Base-by-base conservation (phyloP, 176 grass and related monocot genomes). In the Echinochloa phyllopogon region DNA sequence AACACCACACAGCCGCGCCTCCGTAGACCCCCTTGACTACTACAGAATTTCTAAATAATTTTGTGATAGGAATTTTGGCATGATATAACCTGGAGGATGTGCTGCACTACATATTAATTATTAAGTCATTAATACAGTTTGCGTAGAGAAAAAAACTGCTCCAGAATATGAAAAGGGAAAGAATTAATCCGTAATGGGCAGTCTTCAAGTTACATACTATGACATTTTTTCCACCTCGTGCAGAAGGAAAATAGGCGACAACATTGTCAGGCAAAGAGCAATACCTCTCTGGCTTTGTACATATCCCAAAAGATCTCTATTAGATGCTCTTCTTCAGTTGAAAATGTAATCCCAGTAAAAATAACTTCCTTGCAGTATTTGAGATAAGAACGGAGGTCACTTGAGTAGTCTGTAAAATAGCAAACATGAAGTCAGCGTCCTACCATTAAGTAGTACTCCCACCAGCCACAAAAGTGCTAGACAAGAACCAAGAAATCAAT, bases 281-380 rank as follows among this genome's bases (percentile, higher is more conserved):
- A 59, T 89, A 98, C 95, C 91, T 93, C 91, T 82, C 80, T 85
- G 51, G 87, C 76, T 82, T 84, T 89, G 76, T 93, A 95, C 47
- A 84, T 79, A 77, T 93, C 87, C 59, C 75, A 76, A 37, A 93
- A 91, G 25, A 86, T 98, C 2, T 93, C 89, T 78, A 91, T 74
- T 81, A 95, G 53, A 51, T 83, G 67, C 56, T 86, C 75, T 36
- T 95, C 86, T 79, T 95, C 91, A 83, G 72, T 51, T 85, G 87
- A 77, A 75, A 23, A 84, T 61, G 81, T 77, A 72, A 91, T 93
- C 76, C 91, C 91, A 76, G 82, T 20, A 88, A 94, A 95, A 84
- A 95, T 27, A 78, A 91, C 72, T 69, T 98, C 92, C 60, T 89
- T 86, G 84, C 85, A 98, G 66, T 98, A 98, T 27, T 84, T 98